Evolutionary conservation across 148 eudicot genomes (phyloP).

Genomic region (Amaranthus hypochondriacus): DNA sequence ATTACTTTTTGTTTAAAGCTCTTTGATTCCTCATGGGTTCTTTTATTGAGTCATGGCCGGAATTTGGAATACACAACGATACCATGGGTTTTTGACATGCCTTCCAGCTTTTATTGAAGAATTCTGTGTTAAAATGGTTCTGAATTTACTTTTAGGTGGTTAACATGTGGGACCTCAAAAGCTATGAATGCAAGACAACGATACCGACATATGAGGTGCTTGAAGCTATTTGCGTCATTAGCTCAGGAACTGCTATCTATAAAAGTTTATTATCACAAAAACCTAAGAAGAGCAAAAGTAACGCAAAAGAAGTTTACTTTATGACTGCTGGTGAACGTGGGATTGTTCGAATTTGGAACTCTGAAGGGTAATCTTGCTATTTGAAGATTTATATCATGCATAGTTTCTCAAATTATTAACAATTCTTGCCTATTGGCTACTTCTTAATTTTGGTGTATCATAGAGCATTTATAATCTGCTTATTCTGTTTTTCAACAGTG

Average conservation of each 20-base stretch:
- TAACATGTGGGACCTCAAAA: constrained; percentile 81
- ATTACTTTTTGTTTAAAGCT: background rate
- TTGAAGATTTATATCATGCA: background rate
- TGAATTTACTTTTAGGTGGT: constrained; percentile 57
- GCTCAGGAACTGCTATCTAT: constrained; percentile 49
- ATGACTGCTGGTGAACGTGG: constrained; percentile 96
- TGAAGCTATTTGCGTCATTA: constrained; percentile 67
- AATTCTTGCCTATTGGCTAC: constrained; percentile 7
- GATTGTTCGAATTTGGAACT: constrained; percentile 82
- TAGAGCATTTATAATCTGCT: constrained; percentile 6
- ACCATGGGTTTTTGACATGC: background rate
- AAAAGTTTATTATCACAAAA: constrained; percentile 39
- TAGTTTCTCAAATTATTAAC: background rate
- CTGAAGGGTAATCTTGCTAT: constrained; percentile 56
- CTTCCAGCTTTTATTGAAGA: background rate
- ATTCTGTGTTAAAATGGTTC: background rate
- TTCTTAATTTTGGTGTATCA: background rate
- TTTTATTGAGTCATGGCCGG: background rate
- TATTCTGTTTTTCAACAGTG: constrained; percentile 46
- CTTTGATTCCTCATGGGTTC: background rate
- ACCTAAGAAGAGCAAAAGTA: constrained; percentile 39
- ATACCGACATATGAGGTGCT: constrained; percentile 74
- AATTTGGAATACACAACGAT: background rate
- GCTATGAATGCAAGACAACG: constrained; percentile 51
- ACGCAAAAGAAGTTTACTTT: constrained; percentile 43